Evolutionary conservation across 2,329 filamentous ascomycete species (phyloP), one percentile per base, ranked within the genome.

Genomic region (Kalmusia sp.): DNA sequence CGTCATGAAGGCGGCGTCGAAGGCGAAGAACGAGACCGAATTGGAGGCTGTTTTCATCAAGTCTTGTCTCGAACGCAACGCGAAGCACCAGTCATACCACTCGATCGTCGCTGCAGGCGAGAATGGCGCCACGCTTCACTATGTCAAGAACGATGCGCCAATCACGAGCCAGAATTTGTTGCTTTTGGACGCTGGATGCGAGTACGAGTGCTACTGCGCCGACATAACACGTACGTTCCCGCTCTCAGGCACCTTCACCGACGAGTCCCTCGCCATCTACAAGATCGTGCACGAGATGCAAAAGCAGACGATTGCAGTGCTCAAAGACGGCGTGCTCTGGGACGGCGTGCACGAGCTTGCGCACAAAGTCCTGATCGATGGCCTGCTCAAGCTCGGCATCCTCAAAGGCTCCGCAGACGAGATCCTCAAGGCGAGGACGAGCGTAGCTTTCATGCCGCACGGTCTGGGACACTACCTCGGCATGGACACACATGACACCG

Each of bases 281-380:
- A 84, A 89, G 59, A 86, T 96, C 33, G 93, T 97, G 0, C 83
- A 92, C 40, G 82, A 86, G 65, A 98, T 97, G 93, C 93, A 97
- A 75, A 82, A 85, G 27, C 86, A 90, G 58, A 91, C 87, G 67
- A 93, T 91, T 59, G 82, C 78, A 3, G 81, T 87, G 63, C 84
- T 96, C 60, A 89, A 88, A 68, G 87, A 85, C 14, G 92, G 90
- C 25, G 85, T 91, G 1, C 69, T 84, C 21, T 97, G 92, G 89
- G 90, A 96, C 44, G 87, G 91, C 45, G 84, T 96, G 2, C 92
- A 97, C 70, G 76, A 88, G 43, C 83, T 87, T 37, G 93, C 93
- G 0, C 92, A 96, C 77, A 84, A 84, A 61, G 84, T 96, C 48
- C 91, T 91, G 47, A 93, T 96, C 59, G 84, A 90, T 14, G 93